phyloP scores from a whole-genome alignment of 257 asterid species.

The Solanum tarijense region DNA sequence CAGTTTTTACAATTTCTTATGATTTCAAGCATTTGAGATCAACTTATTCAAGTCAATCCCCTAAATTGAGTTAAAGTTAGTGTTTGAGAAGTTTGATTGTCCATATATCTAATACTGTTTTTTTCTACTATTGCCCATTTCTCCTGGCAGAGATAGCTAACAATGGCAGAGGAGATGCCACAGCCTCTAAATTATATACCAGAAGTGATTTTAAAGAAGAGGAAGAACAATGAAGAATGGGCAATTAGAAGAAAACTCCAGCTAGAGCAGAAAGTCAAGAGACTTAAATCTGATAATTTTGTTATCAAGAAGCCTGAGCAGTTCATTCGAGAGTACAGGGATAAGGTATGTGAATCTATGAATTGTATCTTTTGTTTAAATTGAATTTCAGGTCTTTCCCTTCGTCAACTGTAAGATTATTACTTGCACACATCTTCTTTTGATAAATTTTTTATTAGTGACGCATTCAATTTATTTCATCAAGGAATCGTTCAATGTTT shows the following conservation, averaged over 20 bases:
- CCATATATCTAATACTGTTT: neutral
- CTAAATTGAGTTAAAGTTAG: neutral
- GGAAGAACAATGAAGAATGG: constrained; percentile 90
- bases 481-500: neutral
- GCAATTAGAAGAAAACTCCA: constrained; percentile 67
- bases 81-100: neutral
- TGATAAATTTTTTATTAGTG: neutral
- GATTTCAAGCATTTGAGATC: neutral
- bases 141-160: neutral
- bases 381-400: neutral
- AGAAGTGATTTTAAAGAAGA: constrained; percentile 80
- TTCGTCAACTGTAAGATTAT: neutral
- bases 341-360: constrained; percentile 30
- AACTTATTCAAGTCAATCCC: neutral
- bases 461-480: neutral
- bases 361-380: neutral
- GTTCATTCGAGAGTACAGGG: constrained; percentile 68
- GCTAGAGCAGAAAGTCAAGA: constrained; percentile 55
- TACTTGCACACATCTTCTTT: neutral
- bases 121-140: neutral
- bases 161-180: constrained; percentile 51
- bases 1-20: neutral
- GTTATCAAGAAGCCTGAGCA: constrained; percentile 80
- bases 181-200: constrained; percentile 49
- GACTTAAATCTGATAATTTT: constrained; percentile 30